A percentile compares a stretch with the other conserved stretches of the same genome.
phyloP scores from a whole-genome alignment of 371 early-diverging fungal species.

The Nematocida sp. region DNA sequence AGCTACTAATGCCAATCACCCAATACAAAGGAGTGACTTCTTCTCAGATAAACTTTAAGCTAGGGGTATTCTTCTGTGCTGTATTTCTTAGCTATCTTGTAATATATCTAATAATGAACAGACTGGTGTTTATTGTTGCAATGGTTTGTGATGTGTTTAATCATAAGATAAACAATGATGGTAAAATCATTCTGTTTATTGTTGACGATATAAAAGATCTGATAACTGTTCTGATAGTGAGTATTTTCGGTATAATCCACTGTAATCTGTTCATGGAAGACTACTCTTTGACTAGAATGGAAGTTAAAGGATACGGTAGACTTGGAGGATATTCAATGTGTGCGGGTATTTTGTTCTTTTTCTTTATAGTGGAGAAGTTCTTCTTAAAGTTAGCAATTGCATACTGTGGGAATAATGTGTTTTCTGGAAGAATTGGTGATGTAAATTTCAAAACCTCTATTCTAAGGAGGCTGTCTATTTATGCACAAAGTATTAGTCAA shows the following conservation, averaged over 20 bases:
- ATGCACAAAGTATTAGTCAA: constrained; percentile 46
- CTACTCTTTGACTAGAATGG: constrained; percentile 38
- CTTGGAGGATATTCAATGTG: constrained; percentile 61
- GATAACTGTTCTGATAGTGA: constrained; percentile 57
- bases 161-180: constrained; percentile 28
- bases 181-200: constrained; percentile 41
- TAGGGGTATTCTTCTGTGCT: constrained; percentile 54
- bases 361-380: constrained; percentile 68
- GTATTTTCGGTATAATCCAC: constrained; percentile 44
- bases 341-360: constrained; percentile 37
- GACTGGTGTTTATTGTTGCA: constrained; percentile 59
- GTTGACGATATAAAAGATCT: constrained; percentile 44
- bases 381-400: constrained; percentile 63
- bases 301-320: constrained; percentile 14
- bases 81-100: constrained; percentile 60
- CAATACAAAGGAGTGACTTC: not conserved
- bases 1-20: constrained; percentile 35
- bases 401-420: constrained; percentile 63
- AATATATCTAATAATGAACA: constrained; percentile 37
- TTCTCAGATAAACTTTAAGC: constrained; percentile 46
- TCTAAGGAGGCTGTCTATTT: constrained; percentile 63
- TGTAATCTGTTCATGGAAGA: constrained; percentile 54
- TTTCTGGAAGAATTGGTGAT: constrained; percentile 65
- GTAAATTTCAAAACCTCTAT: constrained; percentile 68
- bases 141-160: constrained; percentile 46